Evolutionary conservation across 2,329 filamentous ascomycete genomes (phyloP), one percentile per base, ranked within the genome.

Genomic region (Xylariaceae sp.): DNA sequence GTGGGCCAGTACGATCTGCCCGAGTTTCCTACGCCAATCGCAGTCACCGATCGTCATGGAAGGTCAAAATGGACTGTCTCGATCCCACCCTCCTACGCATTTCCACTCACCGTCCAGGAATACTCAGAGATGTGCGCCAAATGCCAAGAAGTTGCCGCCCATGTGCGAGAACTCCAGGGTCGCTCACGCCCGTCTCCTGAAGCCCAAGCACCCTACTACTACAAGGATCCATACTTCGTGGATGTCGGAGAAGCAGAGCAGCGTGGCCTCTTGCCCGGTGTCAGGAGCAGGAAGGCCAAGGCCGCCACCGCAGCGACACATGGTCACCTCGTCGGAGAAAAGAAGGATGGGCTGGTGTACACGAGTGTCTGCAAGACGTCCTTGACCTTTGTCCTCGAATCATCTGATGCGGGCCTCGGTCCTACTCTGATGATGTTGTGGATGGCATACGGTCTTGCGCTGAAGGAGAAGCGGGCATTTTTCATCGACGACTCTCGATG

Each of bases 401-500:
- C 77, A 6, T 59, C 71, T 3, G 79, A 90, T 48, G 83, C 84
- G 2, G 87, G 87, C 3, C 65, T 94, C 8, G 87, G 87, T 5
- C 78, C 76, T 43, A 77, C 81, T 2, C 59, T 94, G 38, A 78
- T 93, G 71, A 72, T 80, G 51, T 55, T 94, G 36, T 94, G 87
- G 86, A 81, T 82, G 49, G 80, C 85, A 17, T 93, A 92, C 53
- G 84, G 84, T 3, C 61, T 93, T 34, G 85, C 87, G 2, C 68
- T 80, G 52, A 72, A 78, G 38, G 83, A 93, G 53, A 75, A 74
- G 11, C 69, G 86, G 16, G 68, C 77, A 1, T 93, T 94, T 58
- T 93, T 94, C 61, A 67, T 94, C 42, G 85, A 93, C 48, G 87
- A 94, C 58, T 77, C 81, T 5, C 71, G 80, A 44, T 94, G 88